Evolutionary conservation across 176 grass and related monocot species (phyloP), one percentile per base, ranked within the genome.

Genomic region (Paspalum vaginatum): DNA sequence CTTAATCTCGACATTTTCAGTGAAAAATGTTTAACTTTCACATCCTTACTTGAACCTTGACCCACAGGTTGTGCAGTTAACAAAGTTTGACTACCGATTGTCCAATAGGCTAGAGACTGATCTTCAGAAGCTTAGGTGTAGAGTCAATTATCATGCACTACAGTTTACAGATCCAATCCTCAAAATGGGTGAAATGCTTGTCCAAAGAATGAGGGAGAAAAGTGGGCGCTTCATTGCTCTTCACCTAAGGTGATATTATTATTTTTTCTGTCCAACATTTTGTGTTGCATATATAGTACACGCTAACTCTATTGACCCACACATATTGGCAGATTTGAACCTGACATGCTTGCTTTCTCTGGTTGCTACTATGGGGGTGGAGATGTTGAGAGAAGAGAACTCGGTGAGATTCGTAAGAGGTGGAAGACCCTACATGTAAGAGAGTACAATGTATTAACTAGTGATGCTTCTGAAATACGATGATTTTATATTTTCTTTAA

Each of bases 271-370:
- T 17, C 3, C 17, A 56, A 42, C 5, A 32, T 64, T 64, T 64
- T 44, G 8, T 42, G 41, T 66, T 85, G 17, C 27, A 25, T 58
- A 77, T 2, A 24, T 18, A 24, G 27, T 53, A 27, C 18, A 27
- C 11, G 21, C 65, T 27, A 77, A 77, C 58, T 70, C 5, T 77
- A 8, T 50, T 75, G 42, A 44, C 60, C 9, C 17, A 39, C 72
- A 20, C 72, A 20, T 51, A 58, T 56, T 69, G 81, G 70, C 86
- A 99, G 96, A 86, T 99, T 99, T 88, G 97, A 99, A 70, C 84
- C 93, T 59, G 97, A 99, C 79, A 99, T 99, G 93, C 93, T 99
- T n/a, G 93, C 97, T 61, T 99, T 99, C 84, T 95, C 97, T 6
- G 97, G 93, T 56, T 99, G 93, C 83, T 99, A 95, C 82, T 99